Base-by-base conservation (phyloP, 805 yeast genomes). In the Yarrowia yakushimensis region DNA sequence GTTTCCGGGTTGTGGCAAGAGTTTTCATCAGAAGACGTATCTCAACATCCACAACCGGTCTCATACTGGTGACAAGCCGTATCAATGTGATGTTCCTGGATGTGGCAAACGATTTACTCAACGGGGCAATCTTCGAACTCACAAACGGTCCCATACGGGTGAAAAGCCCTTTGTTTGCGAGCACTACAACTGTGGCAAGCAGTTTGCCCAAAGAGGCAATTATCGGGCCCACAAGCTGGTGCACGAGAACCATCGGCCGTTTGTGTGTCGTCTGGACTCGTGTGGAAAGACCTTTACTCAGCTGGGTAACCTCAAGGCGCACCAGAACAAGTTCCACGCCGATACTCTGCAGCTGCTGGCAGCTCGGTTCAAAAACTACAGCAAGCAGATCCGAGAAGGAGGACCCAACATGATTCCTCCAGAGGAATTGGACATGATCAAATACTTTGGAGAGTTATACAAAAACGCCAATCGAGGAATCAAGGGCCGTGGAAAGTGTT, bases 391-490 rank as follows among this genome's bases (percentile, higher is more conserved):
- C 63, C 23, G 37, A 36, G 43, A 46, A 25, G 54, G 48, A 27
- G 62, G 64, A 25, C 73, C 74, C 55, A 67, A 70, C 27, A 71
- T 77, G 20, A 76, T 85, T 63, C 88, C 92, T 0, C 74, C 76
- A 2, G 81, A 81, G 23, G 97, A 92, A 69, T 78, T 83, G 65
- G 87, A 85, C 39, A 70, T 90, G 67, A 79, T 92, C 68, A 81
- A 83, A 31, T 92, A 93, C 74, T 90, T 92, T 74, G 85, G 91
- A 43, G 82, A 84, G 39, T 78, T 92, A 63, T 92, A 93, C 76
- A 90, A 90, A 73, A 90, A 92, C 72, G 83, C 94, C 46, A 92
- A 92, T 71, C 84, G 90, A 69, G 97, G 97, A 18, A 92, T 92
- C 65, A 85, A 89, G 68, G 97, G 97, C 27, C 82, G 97, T 64